Evolutionary conservation across 2,329 filamentous ascomycete genomes (phyloP), one percentile per base, ranked within the genome.

Genomic region (Cercospora sojina): DNA sequence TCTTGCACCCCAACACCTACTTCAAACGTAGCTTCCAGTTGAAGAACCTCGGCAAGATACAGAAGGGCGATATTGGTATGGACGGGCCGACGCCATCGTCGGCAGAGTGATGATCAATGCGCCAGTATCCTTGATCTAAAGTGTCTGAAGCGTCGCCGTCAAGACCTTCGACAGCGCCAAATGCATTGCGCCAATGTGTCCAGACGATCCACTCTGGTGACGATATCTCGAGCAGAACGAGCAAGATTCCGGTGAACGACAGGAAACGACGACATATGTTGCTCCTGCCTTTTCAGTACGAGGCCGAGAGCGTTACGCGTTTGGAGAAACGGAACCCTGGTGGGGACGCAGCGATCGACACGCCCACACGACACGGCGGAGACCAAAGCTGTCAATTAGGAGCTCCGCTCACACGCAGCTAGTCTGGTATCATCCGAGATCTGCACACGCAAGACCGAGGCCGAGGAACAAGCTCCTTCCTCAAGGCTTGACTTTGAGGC

Each of bases 1-100:
- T 99, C 76, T 89, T 97, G 23, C 95, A 99, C 80, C 95, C 95
- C 10, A 99, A 99, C 78, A 93, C 94, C 71, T 99, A 97, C 80
- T 99, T 98, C 80, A 97, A 97, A 84, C 86, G 94, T 64, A 96
- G 93, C 77, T 98, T 92, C 78, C 75, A 96, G 72, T 81, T 99
- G 68, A 97, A 93, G 83, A 91, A 95, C 77, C 79, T 96, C 27
- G 88, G 83, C 1, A 80, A 81, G 69, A 78, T 77, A n/a, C 70
- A 75, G 61, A 75, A 64, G 62, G 77, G 77, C 12, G 77, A 78
- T 66, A 64, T 78, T 32, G 77, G 77, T 12, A 71, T 79, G n/a
- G 77, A 78, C 58, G 76, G 74, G n/a, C 72, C 74, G 18, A 64
- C 56, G n/a, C 64, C 66, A 38, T 69, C 69, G 18, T 68, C 47